Percentiles rank a stretch among this genome's conserved stretches.
phyloP scores from a whole-genome alignment of 2,329 filamentous ascomycete genomes.

The Metarhizium sp. region DNA sequence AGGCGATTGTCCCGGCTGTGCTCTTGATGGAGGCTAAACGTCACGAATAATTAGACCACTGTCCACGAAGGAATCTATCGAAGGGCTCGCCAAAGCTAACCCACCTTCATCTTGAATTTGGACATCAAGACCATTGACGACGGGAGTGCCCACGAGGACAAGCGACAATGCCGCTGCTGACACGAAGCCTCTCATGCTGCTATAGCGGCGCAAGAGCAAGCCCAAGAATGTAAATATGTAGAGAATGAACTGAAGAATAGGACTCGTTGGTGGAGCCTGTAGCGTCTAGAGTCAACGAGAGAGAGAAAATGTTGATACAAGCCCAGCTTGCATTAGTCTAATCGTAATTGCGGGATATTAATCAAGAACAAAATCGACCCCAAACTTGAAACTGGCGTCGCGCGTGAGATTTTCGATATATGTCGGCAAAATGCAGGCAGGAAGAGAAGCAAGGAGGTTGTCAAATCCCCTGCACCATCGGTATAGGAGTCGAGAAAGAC shows the following conservation, averaged over 20 bases:
- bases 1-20: conserved; percentile 37
- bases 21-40: conserved; percentile 38
- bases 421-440: background rate
- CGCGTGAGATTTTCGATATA: background rate
- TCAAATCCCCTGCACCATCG: background rate
- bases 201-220: background rate
- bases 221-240: background rate
- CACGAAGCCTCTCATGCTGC: conserved; percentile 2
- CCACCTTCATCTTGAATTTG: conserved; percentile 23
- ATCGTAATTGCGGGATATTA: background rate
- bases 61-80: background rate
- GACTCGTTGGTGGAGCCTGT: background rate
- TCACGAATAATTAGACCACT: background rate
- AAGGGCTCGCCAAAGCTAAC: background rate
- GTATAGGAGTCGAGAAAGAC: background rate
- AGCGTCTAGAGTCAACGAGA: background rate
- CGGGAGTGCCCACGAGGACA: conserved; percentile 6
- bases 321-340: background rate
- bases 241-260: background rate
- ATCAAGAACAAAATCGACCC: background rate
- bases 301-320: background rate
- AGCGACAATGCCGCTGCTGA: conserved; percentile 6
- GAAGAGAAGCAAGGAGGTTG: background rate
- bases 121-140: conserved; percentile 19
- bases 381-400: background rate